Evolutionary conservation across 2,329 filamentous ascomycete species (phyloP).

Genomic region (Hymenoscyphus linearis): DNA sequence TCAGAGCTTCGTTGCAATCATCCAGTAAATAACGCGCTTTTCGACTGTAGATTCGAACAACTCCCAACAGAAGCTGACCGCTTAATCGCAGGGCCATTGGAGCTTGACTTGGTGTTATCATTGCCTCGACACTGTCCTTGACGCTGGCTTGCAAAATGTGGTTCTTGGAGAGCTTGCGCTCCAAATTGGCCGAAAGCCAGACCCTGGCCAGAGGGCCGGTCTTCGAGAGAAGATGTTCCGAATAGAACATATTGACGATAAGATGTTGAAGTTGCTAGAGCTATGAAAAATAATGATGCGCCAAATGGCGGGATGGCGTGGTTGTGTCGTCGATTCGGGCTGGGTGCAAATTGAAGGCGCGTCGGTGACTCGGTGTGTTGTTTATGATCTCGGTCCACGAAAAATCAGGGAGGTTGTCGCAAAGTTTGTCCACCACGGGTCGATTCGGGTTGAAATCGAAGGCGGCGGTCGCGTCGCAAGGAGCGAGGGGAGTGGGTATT

Average conservation of each 20-base stretch:
- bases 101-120: slow-evolving; percentile 87
- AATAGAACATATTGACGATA: slow-evolving; percentile 79
- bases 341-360: slow-evolving; percentile 13
- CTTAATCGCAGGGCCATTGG: slow-evolving; percentile 92
- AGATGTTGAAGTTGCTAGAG: slow-evolving; percentile 12
- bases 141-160: slow-evolving; percentile 94
- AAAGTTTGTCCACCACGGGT: slow-evolving; percentile 15
- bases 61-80: slow-evolving; percentile 88
- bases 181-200: slow-evolving; percentile 96
- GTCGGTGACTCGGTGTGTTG: slow-evolving; percentile 23
- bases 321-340: slow-evolving; percentile 11
- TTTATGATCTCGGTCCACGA: slow-evolving; percentile 16
- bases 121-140: slow-evolving; percentile 88
- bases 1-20: slow-evolving; percentile 93
- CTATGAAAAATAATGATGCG: slow-evolving; percentile 20
- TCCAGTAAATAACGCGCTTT: slow-evolving; percentile 95
- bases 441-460: slow-evolving; percentile 2
- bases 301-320: slow-evolving; percentile 16
- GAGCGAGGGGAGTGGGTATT: background rate
- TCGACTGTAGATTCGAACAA: slow-evolving; percentile 94
- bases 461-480: slow-evolving; percentile 11
- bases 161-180: slow-evolving; percentile 96
- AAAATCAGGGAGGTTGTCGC: slow-evolving; percentile 14
- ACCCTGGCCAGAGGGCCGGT: slow-evolving; percentile 94
- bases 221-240: slow-evolving; percentile 91